Base-by-base conservation (phyloP, 495 filamentous ascomycete genomes). In the Neurospora sp. region DNA sequence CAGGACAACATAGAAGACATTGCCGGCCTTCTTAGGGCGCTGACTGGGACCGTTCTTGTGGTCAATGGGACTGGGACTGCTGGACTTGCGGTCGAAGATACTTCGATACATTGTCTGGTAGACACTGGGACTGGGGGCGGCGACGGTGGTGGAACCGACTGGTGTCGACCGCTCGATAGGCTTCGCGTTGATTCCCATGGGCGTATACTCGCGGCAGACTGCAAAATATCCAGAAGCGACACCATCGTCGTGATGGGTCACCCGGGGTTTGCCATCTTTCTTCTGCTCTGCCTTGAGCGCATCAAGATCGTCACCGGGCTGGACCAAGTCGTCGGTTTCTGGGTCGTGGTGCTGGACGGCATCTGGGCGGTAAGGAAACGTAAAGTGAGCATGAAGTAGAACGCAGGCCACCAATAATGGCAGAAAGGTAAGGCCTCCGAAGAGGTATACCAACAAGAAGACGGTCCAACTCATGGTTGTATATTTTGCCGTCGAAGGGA, bases 51-150 rank as follows among this genome's bases (percentile, higher is more conserved):
- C 77, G 62, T 80, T 83, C 75, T 84, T 84, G 69, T 83, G 82
- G 72, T 87, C 85, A 14, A 86, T 71, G 6, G 86, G 86, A 9
- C 83, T 84, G 4, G 87, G 81, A 35, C 23, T 35, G 2, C 76
- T 81, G 73, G 87, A 84, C 76, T 92, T 95, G 69, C 96, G 88
- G 75, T 98, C 95, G 79, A 99, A 99, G 66, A 99, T 89, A 81
- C 92, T 96, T 76, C 94, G 86, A 81, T 98, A 98, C 96, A 99
- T 97, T 80, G 91, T 90, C 86, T 98, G 96, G 78, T 98, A 98
- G 38, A 99, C 94, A 77, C 93, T 96, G 46, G 92, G 93, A 79
- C 93, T 96, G 74, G 93, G 92, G 11, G 90, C 82, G 39, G 89
- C 89, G 7, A 88, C 84, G 37, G 85, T 86, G 70, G 88, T 81